Evolutionary conservation across 352 stramenopile species (phyloP), one percentile per base, ranked within the genome.

Genomic region (Phytopythium helicoides): DNA sequence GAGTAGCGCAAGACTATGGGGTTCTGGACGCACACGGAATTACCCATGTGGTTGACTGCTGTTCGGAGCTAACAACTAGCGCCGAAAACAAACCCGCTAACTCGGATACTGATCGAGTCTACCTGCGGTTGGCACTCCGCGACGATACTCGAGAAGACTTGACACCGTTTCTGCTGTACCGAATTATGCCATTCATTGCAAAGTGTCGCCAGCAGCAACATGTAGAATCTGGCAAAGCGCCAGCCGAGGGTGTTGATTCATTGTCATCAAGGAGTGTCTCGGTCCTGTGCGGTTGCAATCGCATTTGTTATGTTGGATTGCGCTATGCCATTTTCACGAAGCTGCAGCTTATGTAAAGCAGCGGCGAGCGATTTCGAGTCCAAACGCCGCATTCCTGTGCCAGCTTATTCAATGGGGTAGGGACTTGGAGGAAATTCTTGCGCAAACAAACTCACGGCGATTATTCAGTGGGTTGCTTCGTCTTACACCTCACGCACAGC

Each of bases 231-330:
- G 4, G 7, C 19, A 16, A 45, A 21, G 39, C 12, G 10, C 35
- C 0, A 28, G 21, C 11, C 25, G 5, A 69, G 70, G 15, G 70
- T 87, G 21, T 36, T 92, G 3, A 47, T 92, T 8, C 76, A 92
- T 35, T 92, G 81, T 25, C 76, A 92, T 34, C 76, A 89, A 56
- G 81, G 81, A 39, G 58, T 92, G 21, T 92, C 81, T 14, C 66
- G 81, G 22, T 89, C 79, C 0, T 92, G 81, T 46, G 74, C 79
- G 0, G 61, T 88, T 38, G 81, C 69, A 9, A 73, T 88, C 47
- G 76, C 79, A 15, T 86, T 84, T 53, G 46, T 86, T 7, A 92
- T 89, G 76, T 52, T 68, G 41, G 55, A 65, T 10, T 52, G 64
- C 16, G 33, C 41, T 31, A 25, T 78, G 16, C 50, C 52, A 15